Percentiles rank a stretch among this genome's conserved stretches.
These are phyloP conservation scores for Dothideomycetidae sp. DNA, from an alignment of 2,329 filamentous ascomycete species.

Conservation along the genomic window DNA sequence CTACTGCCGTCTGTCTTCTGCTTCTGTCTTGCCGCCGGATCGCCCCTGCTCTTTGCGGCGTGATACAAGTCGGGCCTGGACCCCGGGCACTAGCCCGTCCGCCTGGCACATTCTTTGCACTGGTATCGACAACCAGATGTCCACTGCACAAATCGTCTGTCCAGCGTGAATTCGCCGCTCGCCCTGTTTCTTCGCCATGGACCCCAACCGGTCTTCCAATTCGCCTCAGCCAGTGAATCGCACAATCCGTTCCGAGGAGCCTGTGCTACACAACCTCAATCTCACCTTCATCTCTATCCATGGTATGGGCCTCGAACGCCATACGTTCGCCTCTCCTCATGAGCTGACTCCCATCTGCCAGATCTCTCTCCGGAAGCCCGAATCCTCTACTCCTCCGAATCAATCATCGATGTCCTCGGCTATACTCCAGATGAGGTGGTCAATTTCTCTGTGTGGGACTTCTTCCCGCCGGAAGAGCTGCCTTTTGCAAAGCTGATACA, in stretches of 20 bases:
- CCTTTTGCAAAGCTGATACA: slow-evolving; percentile 61
- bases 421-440: slow-evolving; percentile 63
- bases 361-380: slow-evolving; percentile 62
- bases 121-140: too few relatives aligned
- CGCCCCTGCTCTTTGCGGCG: too few relatives aligned
- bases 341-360: too few relatives aligned
- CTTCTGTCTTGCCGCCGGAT: too few relatives aligned
- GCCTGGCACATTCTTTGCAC: too few relatives aligned
- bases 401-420: slow-evolving; percentile 68
- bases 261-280: slow-evolving; percentile 9
- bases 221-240: slow-evolving; percentile 1
- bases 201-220: slow-evolving; percentile 2
- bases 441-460: slow-evolving; percentile 68
- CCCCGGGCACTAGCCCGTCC: too few relatives aligned
- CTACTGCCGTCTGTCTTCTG: too few relatives aligned
- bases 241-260: slow-evolving; percentile 5
- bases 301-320: slow-evolving; percentile 40
- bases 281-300: slow-evolving; percentile 79
- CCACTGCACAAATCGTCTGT: too few relatives aligned
- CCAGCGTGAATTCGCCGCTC: too few relatives aligned
- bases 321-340: neutral
- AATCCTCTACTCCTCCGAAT: slow-evolving; percentile 72
- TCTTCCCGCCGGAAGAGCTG: slow-evolving; percentile 71
- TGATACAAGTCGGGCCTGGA: too few relatives aligned
- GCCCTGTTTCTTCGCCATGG: slow-evolving; percentile 3